phyloP scores from a whole-genome alignment of 768 basidiomycete species.

The Cystobasidiopsis lactophilus region DNA sequence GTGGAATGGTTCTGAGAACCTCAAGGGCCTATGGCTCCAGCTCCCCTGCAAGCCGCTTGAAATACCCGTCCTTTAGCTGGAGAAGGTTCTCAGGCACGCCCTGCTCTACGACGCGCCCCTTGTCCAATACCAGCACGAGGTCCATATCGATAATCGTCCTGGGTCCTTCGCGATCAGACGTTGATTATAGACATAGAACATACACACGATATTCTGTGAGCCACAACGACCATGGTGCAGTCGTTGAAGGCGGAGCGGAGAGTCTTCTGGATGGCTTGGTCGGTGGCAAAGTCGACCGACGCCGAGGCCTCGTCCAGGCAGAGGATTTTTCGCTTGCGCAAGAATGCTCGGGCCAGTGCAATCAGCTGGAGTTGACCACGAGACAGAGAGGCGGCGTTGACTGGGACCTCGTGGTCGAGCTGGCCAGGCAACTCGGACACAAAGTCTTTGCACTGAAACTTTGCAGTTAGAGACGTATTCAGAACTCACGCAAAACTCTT shows the following conservation, averaged over 20 bases:
- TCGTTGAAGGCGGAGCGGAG: slow-evolving; percentile 2
- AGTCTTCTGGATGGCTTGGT: slow-evolving; percentile 9
- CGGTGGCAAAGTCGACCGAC: slow-evolving; percentile 10
- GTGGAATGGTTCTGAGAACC: too few species aligned
- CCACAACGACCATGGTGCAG: slow-evolving; percentile 7
- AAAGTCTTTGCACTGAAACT: not conserved
- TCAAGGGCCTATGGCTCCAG: too few species aligned
- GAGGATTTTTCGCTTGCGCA: slow-evolving; percentile 8
- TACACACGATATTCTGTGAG: slow-evolving; percentile 2
- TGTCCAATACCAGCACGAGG: slow-evolving; percentile 10
- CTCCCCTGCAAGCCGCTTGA: not conserved
- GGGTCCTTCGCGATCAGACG: too few species aligned
- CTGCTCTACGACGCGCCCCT: slow-evolving; percentile 6
- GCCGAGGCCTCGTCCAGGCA: slow-evolving; percentile 9
- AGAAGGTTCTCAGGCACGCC: slow-evolving; percentile 7
- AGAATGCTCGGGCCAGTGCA: slow-evolving; percentile 9
- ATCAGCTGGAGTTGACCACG: slow-evolving; percentile 12
- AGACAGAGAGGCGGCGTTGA: slow-evolving; percentile 1
- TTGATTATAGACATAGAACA: too few species aligned
- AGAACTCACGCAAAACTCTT: not conserved
- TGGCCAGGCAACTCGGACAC: slow-evolving; percentile 3
- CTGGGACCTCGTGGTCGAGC: slow-evolving; percentile 8
- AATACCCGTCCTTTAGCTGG: not conserved
- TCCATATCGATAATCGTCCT: slow-evolving; percentile 7
- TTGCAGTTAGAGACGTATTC: too few species aligned